These are phyloP conservation scores for Zygoascus hellenicus DNA, from an alignment of 1,139 yeast genomes.

Conservation along the genomic window DNA sequence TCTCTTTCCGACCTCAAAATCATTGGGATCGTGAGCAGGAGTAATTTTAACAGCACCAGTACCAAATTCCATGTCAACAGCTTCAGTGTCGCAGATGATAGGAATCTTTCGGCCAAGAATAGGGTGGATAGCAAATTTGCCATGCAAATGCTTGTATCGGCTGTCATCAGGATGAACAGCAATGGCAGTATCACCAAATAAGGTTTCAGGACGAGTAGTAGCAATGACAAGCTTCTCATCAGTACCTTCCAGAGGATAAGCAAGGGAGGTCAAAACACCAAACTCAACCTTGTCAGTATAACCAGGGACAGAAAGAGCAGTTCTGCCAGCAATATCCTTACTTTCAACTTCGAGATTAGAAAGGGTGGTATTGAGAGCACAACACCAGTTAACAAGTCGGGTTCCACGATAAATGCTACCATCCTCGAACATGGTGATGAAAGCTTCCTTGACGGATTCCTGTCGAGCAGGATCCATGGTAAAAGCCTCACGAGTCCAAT, in stretches of 20 bases:
- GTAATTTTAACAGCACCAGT: conserved; percentile 99
- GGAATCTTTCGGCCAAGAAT: conserved; percentile 82
- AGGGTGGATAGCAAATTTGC: conserved; percentile 87
- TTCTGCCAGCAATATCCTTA: conserved; percentile 79
- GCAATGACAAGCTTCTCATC: conserved; percentile 90
- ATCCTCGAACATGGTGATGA: conserved; percentile 85
- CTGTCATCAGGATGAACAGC: conserved; percentile 96
- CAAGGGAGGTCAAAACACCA: conserved; percentile 92
- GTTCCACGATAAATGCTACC: conserved; percentile 94
- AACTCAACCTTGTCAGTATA: conserved; percentile 88
- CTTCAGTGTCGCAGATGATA: conserved; percentile 80
- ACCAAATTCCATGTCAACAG: conserved; percentile 99
- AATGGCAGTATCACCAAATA: conserved; percentile 95
- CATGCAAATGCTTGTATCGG: conserved; percentile 90
- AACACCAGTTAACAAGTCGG: conserved; percentile 95
- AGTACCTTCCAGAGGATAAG: conserved; percentile 82
- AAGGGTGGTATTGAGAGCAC: conserved; percentile 86
- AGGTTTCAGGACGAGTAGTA: conserved; percentile 97
- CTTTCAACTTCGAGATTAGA: conserved; percentile 95
- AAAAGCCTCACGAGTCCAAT: conserved; percentile 92
- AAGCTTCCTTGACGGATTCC: conserved; percentile 83
- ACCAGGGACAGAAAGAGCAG: conserved; percentile 78
- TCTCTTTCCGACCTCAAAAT: conserved; percentile 94
- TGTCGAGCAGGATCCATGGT: conserved; percentile 77
- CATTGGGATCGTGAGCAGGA: conserved; percentile 97